Evolutionary conservation across 1,139 yeast species (phyloP).

Genomic region (Suzukiozyma palmioleophila): DNA sequence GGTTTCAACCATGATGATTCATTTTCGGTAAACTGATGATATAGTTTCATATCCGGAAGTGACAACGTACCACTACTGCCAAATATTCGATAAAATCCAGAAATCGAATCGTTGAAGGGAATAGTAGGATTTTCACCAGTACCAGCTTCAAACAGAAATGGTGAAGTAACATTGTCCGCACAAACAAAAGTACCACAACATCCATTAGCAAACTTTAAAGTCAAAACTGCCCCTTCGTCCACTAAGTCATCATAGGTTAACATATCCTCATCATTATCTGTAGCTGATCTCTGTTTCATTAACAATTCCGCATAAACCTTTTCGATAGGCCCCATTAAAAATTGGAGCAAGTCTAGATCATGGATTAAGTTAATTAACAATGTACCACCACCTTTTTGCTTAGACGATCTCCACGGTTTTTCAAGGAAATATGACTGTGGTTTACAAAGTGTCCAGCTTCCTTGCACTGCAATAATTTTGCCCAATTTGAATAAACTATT

Average conservation of each 20-base stretch:
- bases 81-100: slow-evolving; percentile 35
- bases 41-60: slow-evolving; percentile 33
- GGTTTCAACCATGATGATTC: slow-evolving; percentile 29
- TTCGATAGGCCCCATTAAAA: slow-evolving; percentile 35
- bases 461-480: slow-evolving; percentile 33
- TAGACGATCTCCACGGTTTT: slow-evolving; percentile 34
- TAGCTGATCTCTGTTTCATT: slow-evolving; percentile 23
- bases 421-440: slow-evolving; percentile 27
- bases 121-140: slow-evolving; percentile 41
- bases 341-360: slow-evolving; percentile 36
- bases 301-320: slow-evolving; percentile 35
- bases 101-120: slow-evolving; percentile 23
- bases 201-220: slow-evolving; percentile 29
- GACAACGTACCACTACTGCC: slow-evolving; percentile 36
- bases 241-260: slow-evolving; percentile 18
- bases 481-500: slow-evolving; percentile 27
- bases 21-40: slow-evolving; percentile 20
- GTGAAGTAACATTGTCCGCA: slow-evolving; percentile 35
- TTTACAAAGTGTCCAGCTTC: slow-evolving; percentile 36
- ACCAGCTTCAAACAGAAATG: slow-evolving; percentile 37
- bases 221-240: slow-evolving; percentile 41
- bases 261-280: slow-evolving; percentile 6
- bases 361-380: slow-evolving; percentile 37
- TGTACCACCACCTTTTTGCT: slow-evolving; percentile 35
- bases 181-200: slow-evolving; percentile 37